Conservation (phyloP, 139 green algal species). For the Nannochloris sp. region DNA sequence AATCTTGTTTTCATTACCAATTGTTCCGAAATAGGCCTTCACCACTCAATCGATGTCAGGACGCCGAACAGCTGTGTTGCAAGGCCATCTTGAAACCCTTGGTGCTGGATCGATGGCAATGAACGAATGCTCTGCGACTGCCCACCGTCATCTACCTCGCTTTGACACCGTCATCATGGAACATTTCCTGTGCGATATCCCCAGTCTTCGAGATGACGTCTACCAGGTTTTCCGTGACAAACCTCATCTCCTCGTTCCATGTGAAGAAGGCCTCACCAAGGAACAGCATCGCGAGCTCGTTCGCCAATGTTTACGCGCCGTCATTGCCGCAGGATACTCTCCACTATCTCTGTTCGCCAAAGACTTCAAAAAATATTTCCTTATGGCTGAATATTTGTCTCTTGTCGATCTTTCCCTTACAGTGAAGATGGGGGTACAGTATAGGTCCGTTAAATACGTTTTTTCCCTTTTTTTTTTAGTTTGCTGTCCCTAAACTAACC, state of each 20-base stretch:
- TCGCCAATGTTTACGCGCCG: conserved; percentile 37
- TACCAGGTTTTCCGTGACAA: conserved; percentile 54
- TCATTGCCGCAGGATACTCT: conserved; percentile 57
- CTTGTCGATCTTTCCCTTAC: conserved; percentile 64
- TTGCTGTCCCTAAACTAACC: too few relatives aligned
- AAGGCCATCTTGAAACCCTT: not conserved
- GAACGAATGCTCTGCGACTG: not conserved
- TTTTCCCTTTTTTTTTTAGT: too few relatives aligned
- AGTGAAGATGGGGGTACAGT: conserved; percentile 83
- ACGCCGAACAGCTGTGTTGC: not conserved
- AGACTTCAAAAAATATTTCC: conserved; percentile 57
- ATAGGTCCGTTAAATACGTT: too few relatives aligned
- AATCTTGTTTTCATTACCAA: too few relatives aligned
- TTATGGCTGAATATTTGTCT: conserved; percentile 55
- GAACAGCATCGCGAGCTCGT: conserved; percentile 75
- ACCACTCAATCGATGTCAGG: too few relatives aligned
- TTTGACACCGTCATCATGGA: conserved; percentile 38
- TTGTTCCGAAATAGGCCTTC: too few relatives aligned
- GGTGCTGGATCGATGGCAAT: not conserved
- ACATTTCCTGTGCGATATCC: conserved; percentile 29
- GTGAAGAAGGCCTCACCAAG: conserved; percentile 63
- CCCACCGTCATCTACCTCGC: conserved; percentile 14
- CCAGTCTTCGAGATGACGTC: conserved; percentile 32
- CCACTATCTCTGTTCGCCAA: conserved; percentile 46
- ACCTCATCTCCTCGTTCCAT: conserved; percentile 61